These are phyloP conservation scores for Hypoxylon lienhwacheense DNA, from an alignment of 495 filamentous ascomycete species.

Conservation along the genomic window DNA sequence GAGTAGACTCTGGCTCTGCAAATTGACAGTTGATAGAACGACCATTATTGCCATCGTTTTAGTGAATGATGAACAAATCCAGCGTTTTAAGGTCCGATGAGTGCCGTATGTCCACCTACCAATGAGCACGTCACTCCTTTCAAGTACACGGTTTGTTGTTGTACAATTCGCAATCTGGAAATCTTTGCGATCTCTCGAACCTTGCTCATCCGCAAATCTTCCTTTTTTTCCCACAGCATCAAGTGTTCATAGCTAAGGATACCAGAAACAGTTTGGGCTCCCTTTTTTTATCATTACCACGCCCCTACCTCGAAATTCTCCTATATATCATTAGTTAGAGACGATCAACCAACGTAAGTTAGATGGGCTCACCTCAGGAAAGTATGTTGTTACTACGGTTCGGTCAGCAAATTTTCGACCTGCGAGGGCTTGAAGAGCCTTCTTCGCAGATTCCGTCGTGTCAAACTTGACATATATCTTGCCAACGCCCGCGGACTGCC, in stretches of 20 bases:
- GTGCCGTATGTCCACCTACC: constrained; percentile 9
- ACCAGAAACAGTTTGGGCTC: background rate
- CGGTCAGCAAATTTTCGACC: constrained; percentile 93
- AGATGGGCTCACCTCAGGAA: constrained; percentile 71
- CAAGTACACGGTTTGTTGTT: constrained; percentile 13
- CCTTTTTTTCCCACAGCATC: background rate
- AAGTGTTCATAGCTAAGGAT: constrained; percentile 37
- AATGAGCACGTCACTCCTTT: constrained; percentile 13
- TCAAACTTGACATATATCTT: constrained; percentile 98
- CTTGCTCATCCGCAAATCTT: constrained; percentile 7
- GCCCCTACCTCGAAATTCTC: constrained; percentile 78
- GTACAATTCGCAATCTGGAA: constrained; percentile 22
- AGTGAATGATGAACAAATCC: constrained; percentile 17
- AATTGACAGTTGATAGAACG: constrained; percentile 4
- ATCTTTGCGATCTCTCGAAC: constrained; percentile 6
- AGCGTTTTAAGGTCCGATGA: constrained; percentile 2
- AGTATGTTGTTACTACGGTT: constrained; percentile 95
- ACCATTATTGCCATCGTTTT: constrained; percentile 12
- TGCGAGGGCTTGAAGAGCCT: constrained; percentile 81
- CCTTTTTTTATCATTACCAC: constrained; percentile 55
- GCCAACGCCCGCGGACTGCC: constrained; percentile 84
- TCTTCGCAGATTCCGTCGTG: constrained; percentile 72
- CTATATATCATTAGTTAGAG: constrained; percentile 43
- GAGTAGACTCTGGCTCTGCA: no score
- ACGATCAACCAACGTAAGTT: background rate